Evolutionary conservation across 306 rosid species (phyloP), one percentile per base, ranked within the genome.

Genomic region (Trifolium fragiferum): DNA sequence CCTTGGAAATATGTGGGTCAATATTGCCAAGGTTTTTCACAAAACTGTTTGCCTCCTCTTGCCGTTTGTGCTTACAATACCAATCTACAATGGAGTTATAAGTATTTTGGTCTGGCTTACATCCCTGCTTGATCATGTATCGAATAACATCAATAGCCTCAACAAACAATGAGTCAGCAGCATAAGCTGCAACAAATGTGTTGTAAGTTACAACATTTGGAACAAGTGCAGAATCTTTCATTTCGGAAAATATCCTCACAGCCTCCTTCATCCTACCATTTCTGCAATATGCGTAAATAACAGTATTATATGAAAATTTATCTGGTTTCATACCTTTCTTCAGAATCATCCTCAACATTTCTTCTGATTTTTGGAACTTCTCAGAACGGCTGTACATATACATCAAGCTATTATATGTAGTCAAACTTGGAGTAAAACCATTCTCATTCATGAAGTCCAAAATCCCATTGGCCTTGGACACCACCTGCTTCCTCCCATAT

Each of bases 391-490:
- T 86, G 65, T 93, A 82, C 93, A 88, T 93, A 68, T 89, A 89
- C 97, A 93, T 93, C 83, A 93, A 75, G 81, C 88, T 86, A 72
- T 93, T 93, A 81, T 93, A 93, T 20, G 98, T 93, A 13, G 98
- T 80, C 92, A 91, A 81, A 90, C 86, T 91, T 11, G 94, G 92
- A 79, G 94, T 91, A 68, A 87, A 93, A 51, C 97, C 96, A 57
- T 80, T 89, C 66, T 88, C 87, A 32, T 79, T 60, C 84, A 91
- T 88, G 76, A 85, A 91, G 75, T 84, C 82, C 82, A 93, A 75
- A 66, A 93, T 88, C 84, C 88, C 97, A 49, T 81, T 78, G 77
- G 94, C 78, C 80, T 91, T 93, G 57, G 84, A 63, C 70, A 91
- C 90, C 93, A 87, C 79, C 83, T 87, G 92, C 84, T 84, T 89